Base-by-base conservation (phyloP, 228 moss, liverwort and hornwort species). In the Sphagnum fallax region DNA sequence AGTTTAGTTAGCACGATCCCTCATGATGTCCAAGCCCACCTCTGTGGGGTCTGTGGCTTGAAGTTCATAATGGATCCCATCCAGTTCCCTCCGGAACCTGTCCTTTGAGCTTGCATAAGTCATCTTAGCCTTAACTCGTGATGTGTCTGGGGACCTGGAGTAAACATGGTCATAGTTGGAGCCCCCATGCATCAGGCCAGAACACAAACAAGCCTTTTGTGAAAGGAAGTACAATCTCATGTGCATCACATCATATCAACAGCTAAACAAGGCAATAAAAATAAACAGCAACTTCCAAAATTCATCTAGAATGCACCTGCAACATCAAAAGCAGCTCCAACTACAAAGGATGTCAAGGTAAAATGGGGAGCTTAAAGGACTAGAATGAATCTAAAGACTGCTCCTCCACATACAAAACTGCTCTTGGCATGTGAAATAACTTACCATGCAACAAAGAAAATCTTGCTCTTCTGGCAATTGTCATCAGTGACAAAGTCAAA, bases 381-480 rank as follows among this genome's bases (percentile, higher is more conserved):
- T 32, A 32, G 32, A 32, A 32, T 32, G 32, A 32, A 32, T 32
- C 32, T 32, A 32, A 32, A 32, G 32, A 32, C 32, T 32, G 32
- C 2, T 32, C 32, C 32, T 32, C 32, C 32, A 2, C 32, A 32
- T 32, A 32, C 32, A 32, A 32, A 32, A 32, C 32, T 32, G 32
- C 32, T 32, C 32, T 32, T 32, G 32, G 2, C 50, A 15, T 16
- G 63, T 74, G 68, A 71, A 47, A 8, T 32, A 32, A 50, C 81
- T 65, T 70, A 83, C 88, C 97, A 97, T 5, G 97, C 88, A 50
- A 97, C 93, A 71, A 97, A 97, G 81, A 93, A 91, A 68, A 92
- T 92, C 87, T 97, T 97, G 87, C 96, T 97, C 76, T 93, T 97
- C 93, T 93, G 96, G 82, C 97, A 97, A 82, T 82, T 97, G 76